Conservation (phyloP, 805 yeast genomes). For the Deakozyma indianensis region DNA sequence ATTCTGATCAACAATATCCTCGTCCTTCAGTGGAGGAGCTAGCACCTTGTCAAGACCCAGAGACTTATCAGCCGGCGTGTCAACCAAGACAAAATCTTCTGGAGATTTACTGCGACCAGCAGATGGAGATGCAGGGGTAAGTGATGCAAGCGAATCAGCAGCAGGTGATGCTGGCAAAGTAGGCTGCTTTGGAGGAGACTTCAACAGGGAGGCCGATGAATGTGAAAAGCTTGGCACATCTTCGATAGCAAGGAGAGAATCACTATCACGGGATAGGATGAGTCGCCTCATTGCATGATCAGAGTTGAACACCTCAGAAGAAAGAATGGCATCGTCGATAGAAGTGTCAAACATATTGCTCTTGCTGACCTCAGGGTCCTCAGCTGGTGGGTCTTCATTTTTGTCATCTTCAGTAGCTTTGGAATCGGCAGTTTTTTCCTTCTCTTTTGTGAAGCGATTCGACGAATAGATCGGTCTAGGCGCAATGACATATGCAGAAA, state of each 20-base stretch:
- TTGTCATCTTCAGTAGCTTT: not conserved
- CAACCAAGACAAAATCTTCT: not conserved
- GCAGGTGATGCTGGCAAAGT: not conserved
- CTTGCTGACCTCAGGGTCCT: not conserved
- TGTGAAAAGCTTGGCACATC: not conserved
- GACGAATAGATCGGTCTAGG: conserved; percentile 43
- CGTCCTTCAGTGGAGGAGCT: conserved; percentile 15
- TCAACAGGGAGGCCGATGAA: not conserved
- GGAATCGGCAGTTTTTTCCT: not conserved
- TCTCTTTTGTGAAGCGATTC: not conserved
- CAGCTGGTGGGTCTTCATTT: not conserved
- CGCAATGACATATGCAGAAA: conserved; percentile 46
- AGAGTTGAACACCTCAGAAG: not conserved
- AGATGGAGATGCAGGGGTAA: not conserved
- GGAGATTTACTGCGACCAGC: not conserved
- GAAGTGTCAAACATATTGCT: conserved; percentile 1
- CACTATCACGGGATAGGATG: not conserved
- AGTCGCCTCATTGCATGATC: not conserved
- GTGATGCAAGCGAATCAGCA: not conserved
- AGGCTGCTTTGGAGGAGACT: not conserved
- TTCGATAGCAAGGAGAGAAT: not conserved
- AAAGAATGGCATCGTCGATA: conserved; percentile 2
- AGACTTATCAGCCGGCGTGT: conserved; percentile 1
- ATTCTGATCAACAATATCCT: conserved; percentile 39
- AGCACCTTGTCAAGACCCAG: too few relatives aligned